phyloP scores from a whole-genome alignment of 2,329 filamentous ascomycete genomes.

The Pseudocercospora cruenta region DNA sequence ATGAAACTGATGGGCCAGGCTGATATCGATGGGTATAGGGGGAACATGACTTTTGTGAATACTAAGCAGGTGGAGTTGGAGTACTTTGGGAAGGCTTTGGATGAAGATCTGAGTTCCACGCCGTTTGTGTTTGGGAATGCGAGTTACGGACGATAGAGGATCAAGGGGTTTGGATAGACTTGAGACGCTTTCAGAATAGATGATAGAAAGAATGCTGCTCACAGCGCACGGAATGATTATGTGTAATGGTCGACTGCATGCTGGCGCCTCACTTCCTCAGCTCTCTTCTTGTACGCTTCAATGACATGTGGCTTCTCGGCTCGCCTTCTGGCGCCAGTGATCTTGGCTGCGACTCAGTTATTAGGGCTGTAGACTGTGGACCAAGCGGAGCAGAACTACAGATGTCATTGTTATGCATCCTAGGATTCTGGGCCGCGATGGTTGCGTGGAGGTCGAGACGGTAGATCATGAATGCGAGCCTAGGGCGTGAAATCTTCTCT shows the following conservation, averaged over 20 bases:
- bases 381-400: constrained; percentile 5
- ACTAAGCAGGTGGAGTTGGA: constrained; percentile 24
- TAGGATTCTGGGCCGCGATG: constrained; percentile 16
- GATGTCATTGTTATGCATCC: constrained; percentile 26
- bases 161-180: neutral
- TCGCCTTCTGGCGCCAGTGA: constrained; percentile 16
- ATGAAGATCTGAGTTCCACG: neutral
- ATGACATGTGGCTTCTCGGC: constrained; percentile 14
- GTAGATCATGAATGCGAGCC: constrained; percentile 28
- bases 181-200: neutral
- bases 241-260: constrained; percentile 11
- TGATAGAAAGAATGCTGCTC: neutral
- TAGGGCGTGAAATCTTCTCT: constrained; percentile 21
- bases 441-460: constrained; percentile 19
- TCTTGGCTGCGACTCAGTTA: constrained; percentile 22
- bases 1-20: constrained; percentile 22
- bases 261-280: constrained; percentile 21
- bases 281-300: constrained; percentile 15
- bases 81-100: constrained; percentile 18
- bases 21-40: constrained; percentile 20
- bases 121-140: neutral
- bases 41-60: constrained; percentile 25
- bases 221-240: neutral
- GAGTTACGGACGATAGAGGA: neutral
- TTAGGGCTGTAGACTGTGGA: neutral